Conservation (phyloP, 1,284 basidiomycete species). For the Trametes sp. region DNA sequence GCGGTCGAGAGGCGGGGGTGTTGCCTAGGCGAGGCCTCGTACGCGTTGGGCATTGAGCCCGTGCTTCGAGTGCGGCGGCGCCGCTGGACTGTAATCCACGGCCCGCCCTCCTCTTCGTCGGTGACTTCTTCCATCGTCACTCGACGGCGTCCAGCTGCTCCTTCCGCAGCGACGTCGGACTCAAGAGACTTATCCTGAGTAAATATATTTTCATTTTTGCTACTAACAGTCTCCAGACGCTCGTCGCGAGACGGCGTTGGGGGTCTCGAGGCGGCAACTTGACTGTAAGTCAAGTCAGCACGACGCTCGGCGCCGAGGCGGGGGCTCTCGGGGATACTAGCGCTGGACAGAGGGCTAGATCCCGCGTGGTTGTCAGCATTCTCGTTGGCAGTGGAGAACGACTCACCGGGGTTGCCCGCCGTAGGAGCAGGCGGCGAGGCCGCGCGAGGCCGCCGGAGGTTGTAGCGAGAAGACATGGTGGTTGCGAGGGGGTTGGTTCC, state of each 20-base stretch:
- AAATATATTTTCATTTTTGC: too few species aligned
- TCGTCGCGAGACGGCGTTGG: background rate
- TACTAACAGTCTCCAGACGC: background rate
- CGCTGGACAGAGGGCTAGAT: conserved; percentile 5
- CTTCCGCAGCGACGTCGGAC: background rate
- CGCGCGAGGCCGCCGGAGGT: background rate
- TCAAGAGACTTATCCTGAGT: too few species aligned
- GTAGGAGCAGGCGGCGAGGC: conserved; percentile 1
- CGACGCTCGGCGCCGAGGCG: conserved; percentile 4
- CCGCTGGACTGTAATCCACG: background rate
- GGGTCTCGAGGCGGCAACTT: conserved; percentile 12
- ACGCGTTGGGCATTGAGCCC: conserved; percentile 3
- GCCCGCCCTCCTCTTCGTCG: too few species aligned
- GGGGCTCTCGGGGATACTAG: background rate
- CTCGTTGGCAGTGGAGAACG: background rate
- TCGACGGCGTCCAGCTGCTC: background rate
- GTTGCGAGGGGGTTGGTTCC: too few species aligned
- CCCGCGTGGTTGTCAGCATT: background rate
- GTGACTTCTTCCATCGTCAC: conserved; percentile 18
- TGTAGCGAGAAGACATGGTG: conserved; percentile 1
- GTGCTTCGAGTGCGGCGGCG: conserved; percentile 12
- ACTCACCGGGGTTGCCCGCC: background rate
- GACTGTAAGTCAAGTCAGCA: conserved; percentile 1
- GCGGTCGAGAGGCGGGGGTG: too few species aligned
- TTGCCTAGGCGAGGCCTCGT: too few species aligned